phyloP scores from a whole-genome alignment of 495 filamentous ascomycete species.

The Trichoderma orchidacearum region DNA sequence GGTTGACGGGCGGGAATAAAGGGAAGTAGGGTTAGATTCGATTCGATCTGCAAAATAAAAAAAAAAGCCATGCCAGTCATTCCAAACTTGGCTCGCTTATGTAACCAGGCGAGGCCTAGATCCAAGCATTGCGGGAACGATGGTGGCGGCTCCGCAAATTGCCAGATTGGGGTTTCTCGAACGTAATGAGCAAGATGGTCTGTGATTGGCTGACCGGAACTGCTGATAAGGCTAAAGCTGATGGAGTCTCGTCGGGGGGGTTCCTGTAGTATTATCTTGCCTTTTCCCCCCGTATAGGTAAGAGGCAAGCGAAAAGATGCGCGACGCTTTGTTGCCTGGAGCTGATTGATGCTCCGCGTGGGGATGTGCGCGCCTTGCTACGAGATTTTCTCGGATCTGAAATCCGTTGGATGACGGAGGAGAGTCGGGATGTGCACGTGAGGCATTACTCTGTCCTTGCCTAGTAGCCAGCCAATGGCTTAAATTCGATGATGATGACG shows the following conservation, averaged over 20 bases:
- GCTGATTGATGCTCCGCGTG: too few relatives aligned
- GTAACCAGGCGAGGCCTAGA: neutral
- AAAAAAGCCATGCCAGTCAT: neutral
- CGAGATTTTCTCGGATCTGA: neutral
- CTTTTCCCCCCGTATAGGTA: too few relatives aligned
- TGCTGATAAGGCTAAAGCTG: conserved; percentile 2
- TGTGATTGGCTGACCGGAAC: neutral
- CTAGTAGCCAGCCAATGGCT: too few relatives aligned
- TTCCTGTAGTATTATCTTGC: too few relatives aligned
- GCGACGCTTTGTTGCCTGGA: too few relatives aligned
- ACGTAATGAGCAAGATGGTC: neutral
- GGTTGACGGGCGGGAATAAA: too few relatives aligned
- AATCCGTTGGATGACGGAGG: neutral
- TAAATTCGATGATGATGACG: too few relatives aligned
- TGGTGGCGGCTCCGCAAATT: neutral
- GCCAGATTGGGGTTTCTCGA: neutral
- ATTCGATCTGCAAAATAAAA: too few relatives aligned
- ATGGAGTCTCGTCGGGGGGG: too few relatives aligned
- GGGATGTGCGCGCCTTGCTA: neutral
- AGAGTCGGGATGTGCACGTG: neutral
- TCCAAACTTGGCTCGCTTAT: neutral
- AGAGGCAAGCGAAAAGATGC: too few relatives aligned
- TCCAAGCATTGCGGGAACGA: too few relatives aligned
- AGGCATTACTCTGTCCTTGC: neutral
- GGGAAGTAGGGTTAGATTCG: too few relatives aligned